phyloP scores from a whole-genome alignment of 2,329 filamentous ascomycete genomes.

The Monilinia fructigena region DNA sequence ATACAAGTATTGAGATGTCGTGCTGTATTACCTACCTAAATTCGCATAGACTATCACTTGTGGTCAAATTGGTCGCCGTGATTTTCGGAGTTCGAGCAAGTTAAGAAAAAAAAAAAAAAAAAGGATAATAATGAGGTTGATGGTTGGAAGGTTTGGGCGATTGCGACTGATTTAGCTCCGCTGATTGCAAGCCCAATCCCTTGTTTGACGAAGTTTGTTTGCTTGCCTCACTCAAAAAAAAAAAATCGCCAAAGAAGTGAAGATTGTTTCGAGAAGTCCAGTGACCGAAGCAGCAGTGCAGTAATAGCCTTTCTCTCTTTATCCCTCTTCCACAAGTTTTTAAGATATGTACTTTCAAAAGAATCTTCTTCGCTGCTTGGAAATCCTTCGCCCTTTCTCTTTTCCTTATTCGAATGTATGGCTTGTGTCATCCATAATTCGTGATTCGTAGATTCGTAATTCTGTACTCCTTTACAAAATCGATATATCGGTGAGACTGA shows the following conservation, averaged over 20 bases:
- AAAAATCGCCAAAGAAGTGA: background rate
- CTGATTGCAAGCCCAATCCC: slow-evolving; percentile 7
- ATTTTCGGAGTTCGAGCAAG: slow-evolving; percentile 16
- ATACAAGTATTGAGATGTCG: slow-evolving; percentile 14
- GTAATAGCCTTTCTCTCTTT: background rate
- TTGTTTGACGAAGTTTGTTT: slow-evolving; percentile 12
- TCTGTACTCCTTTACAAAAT: background rate
- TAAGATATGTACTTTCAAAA: background rate
- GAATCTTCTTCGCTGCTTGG: background rate
- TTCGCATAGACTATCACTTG: slow-evolving; percentile 7
- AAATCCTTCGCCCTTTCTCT: background rate
- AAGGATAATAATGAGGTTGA: slow-evolving; percentile 11
- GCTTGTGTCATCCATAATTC: background rate
- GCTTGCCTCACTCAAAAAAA: background rate
- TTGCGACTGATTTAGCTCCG: slow-evolving; percentile 15
- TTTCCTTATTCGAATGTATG: slow-evolving; percentile 10
- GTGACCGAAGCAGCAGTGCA: background rate
- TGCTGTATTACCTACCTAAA: slow-evolving; percentile 17
- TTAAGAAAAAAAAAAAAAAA: background rate
- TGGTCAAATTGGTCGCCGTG: slow-evolving; percentile 17
- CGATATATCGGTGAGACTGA: slow-evolving; percentile 8
- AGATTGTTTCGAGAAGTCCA: slow-evolving; percentile 15
- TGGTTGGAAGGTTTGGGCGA: slow-evolving; percentile 16
- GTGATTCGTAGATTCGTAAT: background rate
- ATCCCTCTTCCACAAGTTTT: background rate